A percentile compares a stretch with the other conserved stretches of the same genome.
phyloP scores from a whole-genome alignment of 75 land plant genomes.

The Sequoiadendron giganteum region DNA sequence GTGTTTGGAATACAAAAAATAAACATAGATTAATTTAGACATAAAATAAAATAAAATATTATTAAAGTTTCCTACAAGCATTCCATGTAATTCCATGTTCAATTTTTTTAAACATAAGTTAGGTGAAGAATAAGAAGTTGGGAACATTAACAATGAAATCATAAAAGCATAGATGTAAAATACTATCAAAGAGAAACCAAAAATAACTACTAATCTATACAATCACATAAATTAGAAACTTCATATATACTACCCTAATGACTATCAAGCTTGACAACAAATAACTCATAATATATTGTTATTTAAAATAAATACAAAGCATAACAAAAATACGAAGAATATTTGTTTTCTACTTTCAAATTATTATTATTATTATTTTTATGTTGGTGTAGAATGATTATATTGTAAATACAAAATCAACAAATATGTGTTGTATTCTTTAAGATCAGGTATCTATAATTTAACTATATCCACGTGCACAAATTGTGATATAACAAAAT shows the following conservation, averaged over 20 bases:
- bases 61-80: background rate
- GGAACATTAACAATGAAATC: background rate
- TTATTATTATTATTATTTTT: background rate
- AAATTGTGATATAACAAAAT: too few relatives aligned
- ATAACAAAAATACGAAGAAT: background rate
- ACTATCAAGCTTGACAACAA: background rate
- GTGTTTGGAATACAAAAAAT: background rate
- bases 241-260: background rate
- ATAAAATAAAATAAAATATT: background rate
- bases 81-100: background rate
- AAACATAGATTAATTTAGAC: background rate
- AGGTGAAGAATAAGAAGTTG: background rate
- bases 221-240: background rate
- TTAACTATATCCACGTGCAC: too few relatives aligned
- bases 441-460: too few relatives aligned
- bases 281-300: background rate
- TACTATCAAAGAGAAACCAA: background rate
- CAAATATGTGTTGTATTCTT: too few relatives aligned
- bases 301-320: background rate
- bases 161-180: background rate
- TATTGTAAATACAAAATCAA: too few relatives aligned
- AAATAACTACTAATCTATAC: background rate
- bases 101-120: background rate
- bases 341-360: background rate
- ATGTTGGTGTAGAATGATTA: too few relatives aligned